A percentile compares a stretch with the other conserved stretches of the same genome.
These are phyloP conservation scores for Penicillium cinerascens DNA, from an alignment of 495 filamentous ascomycete species.

Conservation along the genomic window DNA sequence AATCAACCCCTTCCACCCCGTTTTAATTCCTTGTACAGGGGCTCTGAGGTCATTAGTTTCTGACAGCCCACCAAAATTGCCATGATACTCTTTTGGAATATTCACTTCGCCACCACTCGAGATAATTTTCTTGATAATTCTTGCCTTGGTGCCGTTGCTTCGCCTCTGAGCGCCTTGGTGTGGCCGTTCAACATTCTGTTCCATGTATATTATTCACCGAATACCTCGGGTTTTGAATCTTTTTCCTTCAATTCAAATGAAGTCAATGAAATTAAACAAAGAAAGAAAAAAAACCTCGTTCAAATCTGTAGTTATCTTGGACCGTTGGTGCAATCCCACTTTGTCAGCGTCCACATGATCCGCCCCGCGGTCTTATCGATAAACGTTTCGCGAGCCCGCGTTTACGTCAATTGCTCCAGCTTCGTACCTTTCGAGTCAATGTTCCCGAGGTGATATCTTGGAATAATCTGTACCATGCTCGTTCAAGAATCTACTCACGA, in stretches of 20 bases:
- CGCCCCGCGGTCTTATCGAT: slow-evolving; percentile 21
- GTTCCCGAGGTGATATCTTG: background rate
- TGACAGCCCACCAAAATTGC: slow-evolving; percentile 12
- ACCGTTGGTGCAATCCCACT: background rate
- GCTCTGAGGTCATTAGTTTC: slow-evolving; percentile 9
- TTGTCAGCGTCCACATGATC: slow-evolving; percentile 16
- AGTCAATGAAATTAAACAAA: background rate
- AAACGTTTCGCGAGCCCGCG: slow-evolving; percentile 1
- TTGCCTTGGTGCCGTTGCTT: slow-evolving; percentile 6
- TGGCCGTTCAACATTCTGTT: slow-evolving; percentile 13
- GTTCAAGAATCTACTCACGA: slow-evolving; percentile 64
- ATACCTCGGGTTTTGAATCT: slow-evolving; percentile 6
- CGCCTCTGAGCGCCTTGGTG: background rate
- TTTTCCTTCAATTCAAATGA: background rate
- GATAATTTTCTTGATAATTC: slow-evolving; percentile 21
- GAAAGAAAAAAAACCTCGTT: background rate
- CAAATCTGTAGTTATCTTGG: background rate
- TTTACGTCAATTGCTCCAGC: background rate
- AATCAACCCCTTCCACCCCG: slow-evolving; percentile 1
- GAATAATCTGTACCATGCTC: slow-evolving; percentile 50
- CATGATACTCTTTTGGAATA: slow-evolving; percentile 3
- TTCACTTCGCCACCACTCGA: slow-evolving; percentile 11
- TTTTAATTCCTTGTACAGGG: slow-evolving; percentile 15
- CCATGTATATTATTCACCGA: slow-evolving; percentile 28
- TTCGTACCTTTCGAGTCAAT: background rate